Percentiles rank a stretch among this genome's conserved stretches.
These are phyloP conservation scores for Kickxella alabastrina DNA, from an alignment of 192 early-diverging fungal species.

Conservation along the genomic window DNA sequence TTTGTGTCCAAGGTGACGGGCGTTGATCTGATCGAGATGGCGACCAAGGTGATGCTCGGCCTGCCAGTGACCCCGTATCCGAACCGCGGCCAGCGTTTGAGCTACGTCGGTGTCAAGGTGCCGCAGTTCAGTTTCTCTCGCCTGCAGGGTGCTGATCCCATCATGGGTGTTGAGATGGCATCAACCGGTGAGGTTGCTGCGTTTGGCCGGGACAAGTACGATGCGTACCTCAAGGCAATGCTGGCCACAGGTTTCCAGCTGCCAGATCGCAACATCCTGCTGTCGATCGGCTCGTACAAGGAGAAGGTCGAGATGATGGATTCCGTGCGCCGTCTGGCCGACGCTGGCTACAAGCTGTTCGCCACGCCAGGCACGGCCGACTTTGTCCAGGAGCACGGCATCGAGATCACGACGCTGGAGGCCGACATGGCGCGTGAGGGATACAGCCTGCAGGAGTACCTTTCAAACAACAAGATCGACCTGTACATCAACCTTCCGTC, in stretches of 20 bases:
- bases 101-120: conserved; percentile 94
- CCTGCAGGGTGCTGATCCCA: conserved; percentile 92
- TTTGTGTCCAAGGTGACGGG: conserved; percentile 97
- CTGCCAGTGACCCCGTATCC: conserved; percentile 80
- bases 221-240: conserved; percentile 95
- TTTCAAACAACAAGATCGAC: conserved; percentile 95
- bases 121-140: conserved; percentile 98
- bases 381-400: conserved; percentile 91
- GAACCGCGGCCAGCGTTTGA: conserved; percentile 63
- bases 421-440: conserved; percentile 64
- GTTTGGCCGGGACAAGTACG: conserved; percentile 96
- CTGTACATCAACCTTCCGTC: conserved; percentile 99
- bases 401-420: conserved; percentile 90
- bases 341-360: conserved; percentile 89
- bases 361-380: conserved; percentile 96
- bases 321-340: conserved; percentile 76
- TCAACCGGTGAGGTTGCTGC: conserved; percentile 99
- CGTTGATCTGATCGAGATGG: conserved; percentile 94
- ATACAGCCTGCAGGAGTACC: conserved; percentile 90
- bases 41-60: conserved; percentile 89
- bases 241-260: conserved; percentile 88
- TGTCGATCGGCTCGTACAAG: conserved; percentile 98
- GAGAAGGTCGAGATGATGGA: conserved; percentile 96
- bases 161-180: conserved; percentile 99
- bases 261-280: conserved; percentile 92